Conservation (phyloP, 2,329 filamentous ascomycete genomes). For the Paramyrothecium roridum region DNA sequence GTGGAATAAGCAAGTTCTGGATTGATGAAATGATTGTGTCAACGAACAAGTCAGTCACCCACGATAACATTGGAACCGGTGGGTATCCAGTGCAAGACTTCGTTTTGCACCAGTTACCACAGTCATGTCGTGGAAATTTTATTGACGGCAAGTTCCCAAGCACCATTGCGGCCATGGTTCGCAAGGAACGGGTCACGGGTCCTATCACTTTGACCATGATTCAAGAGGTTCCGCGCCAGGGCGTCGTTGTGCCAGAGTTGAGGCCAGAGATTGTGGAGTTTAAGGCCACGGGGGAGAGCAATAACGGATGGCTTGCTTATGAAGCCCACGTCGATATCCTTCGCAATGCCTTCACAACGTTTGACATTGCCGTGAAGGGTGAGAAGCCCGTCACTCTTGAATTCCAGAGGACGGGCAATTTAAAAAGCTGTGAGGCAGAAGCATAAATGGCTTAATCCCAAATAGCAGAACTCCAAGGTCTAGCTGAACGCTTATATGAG, state of each 20-base stretch:
- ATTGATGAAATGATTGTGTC: slow-evolving; percentile 10
- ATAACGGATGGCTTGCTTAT: not conserved
- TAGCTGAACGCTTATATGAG: too few species aligned
- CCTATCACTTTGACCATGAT: not conserved
- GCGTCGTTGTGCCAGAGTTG: not conserved
- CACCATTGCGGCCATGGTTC: not conserved
- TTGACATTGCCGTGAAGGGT: too few species aligned
- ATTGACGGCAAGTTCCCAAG: not conserved
- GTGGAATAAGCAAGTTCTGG: slow-evolving; percentile 18
- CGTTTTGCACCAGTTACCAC: not conserved
- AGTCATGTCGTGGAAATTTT: not conserved
- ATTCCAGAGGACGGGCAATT: too few species aligned
- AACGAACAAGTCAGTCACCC: not conserved
- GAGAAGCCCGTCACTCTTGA: too few species aligned
- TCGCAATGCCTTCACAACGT: too few species aligned
- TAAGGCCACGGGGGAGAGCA: not conserved
- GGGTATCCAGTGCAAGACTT: not conserved
- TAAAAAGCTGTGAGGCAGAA: too few species aligned
- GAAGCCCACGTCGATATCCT: too few species aligned
- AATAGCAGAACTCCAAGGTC: too few species aligned
- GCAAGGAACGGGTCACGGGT: not conserved
- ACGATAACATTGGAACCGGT: not conserved
- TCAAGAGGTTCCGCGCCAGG: not conserved
- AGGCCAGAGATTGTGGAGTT: not conserved
- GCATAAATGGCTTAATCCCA: too few species aligned